Evolutionary conservation across 169 alveolate species (phyloP).

Genomic region (Babesia ovis): DNA sequence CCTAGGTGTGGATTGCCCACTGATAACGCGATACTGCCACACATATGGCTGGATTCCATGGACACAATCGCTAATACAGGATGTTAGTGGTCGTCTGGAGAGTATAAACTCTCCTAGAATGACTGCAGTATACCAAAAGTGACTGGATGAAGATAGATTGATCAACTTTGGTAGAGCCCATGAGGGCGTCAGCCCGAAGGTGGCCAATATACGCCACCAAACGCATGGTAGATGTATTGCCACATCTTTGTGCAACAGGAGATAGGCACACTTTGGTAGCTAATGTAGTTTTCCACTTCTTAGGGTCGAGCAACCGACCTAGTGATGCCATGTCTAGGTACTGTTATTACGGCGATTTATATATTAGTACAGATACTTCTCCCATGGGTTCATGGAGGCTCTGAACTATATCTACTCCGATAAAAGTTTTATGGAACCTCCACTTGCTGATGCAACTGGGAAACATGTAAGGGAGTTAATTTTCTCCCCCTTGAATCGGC

Average conservation of each 20-base stretch:
- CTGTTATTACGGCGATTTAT: background rate
- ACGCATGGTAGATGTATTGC: slow-evolving; percentile 53
- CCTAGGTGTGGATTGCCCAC: background rate
- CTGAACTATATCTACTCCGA: slow-evolving; percentile 53
- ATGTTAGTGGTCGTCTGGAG: background rate
- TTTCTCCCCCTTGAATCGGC: slow-evolving; percentile 48
- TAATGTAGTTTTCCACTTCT: slow-evolving; percentile 59
- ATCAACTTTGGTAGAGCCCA: background rate
- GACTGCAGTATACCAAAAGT: background rate
- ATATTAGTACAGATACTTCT: slow-evolving; percentile 12
- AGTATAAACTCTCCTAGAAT: background rate
- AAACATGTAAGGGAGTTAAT: slow-evolving; percentile 42
- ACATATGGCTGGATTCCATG: slow-evolving; percentile 7
- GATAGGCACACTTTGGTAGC: slow-evolving; percentile 56
- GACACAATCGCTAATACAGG: background rate
- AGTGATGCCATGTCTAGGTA: slow-evolving; percentile 17
- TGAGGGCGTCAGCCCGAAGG: slow-evolving; percentile 28
- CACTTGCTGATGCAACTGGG: background rate
- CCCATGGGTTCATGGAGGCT: slow-evolving; percentile 37
- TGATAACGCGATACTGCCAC: slow-evolving; percentile 3
- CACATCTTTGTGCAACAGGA: slow-evolving; percentile 58
- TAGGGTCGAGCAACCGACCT: slow-evolving; percentile 24
- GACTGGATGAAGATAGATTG: background rate
- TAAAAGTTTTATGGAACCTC: slow-evolving; percentile 20
- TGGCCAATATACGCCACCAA: slow-evolving; percentile 67